phyloP scores from a whole-genome alignment of 192 early-diverging fungal species.

The Podila epigama region DNA sequence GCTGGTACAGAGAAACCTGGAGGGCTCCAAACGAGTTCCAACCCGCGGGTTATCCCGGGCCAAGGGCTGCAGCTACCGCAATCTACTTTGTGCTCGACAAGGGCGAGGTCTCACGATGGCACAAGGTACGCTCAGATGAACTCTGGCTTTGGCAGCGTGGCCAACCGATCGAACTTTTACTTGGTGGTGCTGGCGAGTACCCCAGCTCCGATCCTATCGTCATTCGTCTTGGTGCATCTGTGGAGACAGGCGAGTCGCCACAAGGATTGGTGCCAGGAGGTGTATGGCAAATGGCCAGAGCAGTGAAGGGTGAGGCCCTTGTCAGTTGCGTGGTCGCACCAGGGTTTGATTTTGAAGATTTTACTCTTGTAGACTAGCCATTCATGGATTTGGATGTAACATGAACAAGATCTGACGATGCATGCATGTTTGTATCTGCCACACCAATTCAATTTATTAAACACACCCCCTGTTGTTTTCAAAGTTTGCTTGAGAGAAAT shows the following conservation, averaged over 20 bases:
- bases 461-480: too few species aligned
- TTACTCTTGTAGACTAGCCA: not conserved
- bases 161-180: not conserved
- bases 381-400: too few species aligned
- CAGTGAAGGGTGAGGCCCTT: not conserved
- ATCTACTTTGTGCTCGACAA: constrained; percentile 10
- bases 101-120: constrained; percentile 2
- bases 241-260: not conserved
- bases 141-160: constrained; percentile 8
- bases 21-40: not conserved
- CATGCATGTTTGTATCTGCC: too few species aligned
- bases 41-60: constrained; percentile 1
- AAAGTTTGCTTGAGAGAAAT: constrained; percentile 54
- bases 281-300: not conserved
- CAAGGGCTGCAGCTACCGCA: not conserved
- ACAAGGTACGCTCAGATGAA: constrained; percentile 2
- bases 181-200: not conserved
- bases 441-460: too few species aligned
- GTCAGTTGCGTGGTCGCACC: constrained; percentile 8
- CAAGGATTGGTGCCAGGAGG: constrained; percentile 11
- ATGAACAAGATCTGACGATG: too few species aligned
- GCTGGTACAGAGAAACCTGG: constrained; percentile 11
- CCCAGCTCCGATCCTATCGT: not conserved
- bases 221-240: constrained; percentile 3
- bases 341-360: not conserved